A percentile compares a stretch with the other conserved stretches of the same genome.
Conservation (phyloP, 176 grass and related monocot genomes). For the Oryza officinalis region DNA sequence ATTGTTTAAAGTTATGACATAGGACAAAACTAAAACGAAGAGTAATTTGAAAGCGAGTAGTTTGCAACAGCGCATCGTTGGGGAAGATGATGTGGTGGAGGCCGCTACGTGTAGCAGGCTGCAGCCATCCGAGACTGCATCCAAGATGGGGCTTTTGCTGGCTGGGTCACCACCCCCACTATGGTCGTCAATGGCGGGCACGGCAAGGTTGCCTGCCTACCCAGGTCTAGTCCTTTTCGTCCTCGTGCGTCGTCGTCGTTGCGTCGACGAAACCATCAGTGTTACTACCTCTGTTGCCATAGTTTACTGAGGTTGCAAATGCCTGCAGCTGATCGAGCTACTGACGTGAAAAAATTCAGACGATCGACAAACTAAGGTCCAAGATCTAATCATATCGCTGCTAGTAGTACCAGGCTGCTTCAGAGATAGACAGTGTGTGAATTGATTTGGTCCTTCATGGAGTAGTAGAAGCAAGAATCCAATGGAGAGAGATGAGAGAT, state of each 20-base stretch:
- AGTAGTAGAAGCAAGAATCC: slow-evolving; percentile 1
- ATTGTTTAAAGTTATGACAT: no score
- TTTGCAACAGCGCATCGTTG: no score
- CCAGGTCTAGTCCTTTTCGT: slow-evolving; percentile 43
- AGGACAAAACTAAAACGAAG: no score
- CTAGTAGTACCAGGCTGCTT: background rate
- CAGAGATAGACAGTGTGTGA: background rate
- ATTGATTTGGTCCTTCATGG: slow-evolving; percentile 6
- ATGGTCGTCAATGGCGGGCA: slow-evolving; percentile 33
- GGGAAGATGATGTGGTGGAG: background rate
- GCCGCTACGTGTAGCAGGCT: background rate
- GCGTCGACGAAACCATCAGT: slow-evolving; percentile 13
- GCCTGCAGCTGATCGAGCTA: background rate
- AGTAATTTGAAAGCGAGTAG: no score
- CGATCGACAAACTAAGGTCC: background rate
- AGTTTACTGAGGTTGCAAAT: background rate
- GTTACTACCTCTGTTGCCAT: background rate
- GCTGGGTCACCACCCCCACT: slow-evolving; percentile 38
- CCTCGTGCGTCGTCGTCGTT: background rate
- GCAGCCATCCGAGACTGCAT: slow-evolving; percentile 8
- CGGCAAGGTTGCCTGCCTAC: slow-evolving; percentile 22
- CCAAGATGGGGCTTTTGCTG: slow-evolving; percentile 33
- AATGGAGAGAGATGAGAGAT: slow-evolving; percentile 3
- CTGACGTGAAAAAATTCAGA: background rate
- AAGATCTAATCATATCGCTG: slow-evolving; percentile 5